These are phyloP conservation scores for Claviceps pazoutovae DNA, from an alignment of 2,329 filamentous ascomycete species.

Conservation along the genomic window DNA sequence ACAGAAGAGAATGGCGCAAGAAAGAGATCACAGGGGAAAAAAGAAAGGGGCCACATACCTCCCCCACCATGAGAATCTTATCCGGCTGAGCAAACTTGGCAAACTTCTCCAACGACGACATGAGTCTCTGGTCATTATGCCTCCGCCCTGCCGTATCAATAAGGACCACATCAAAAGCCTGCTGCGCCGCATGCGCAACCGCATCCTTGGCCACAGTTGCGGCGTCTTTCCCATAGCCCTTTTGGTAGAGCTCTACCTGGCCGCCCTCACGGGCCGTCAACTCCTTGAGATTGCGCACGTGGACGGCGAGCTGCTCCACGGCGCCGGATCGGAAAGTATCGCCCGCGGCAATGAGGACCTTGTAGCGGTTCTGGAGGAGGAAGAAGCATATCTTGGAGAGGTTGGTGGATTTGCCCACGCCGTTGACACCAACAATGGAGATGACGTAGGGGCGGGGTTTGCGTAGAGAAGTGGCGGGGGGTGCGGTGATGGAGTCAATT, in stretches of 20 bases:
- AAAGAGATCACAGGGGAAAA: neutral
- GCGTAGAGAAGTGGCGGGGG: slow-evolving; percentile 47
- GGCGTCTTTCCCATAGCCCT: slow-evolving; percentile 95
- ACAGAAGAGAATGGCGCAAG: neutral
- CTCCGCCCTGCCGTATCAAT: slow-evolving; percentile 92
- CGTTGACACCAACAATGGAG: slow-evolving; percentile 95
- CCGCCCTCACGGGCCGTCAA: slow-evolving; percentile 73
- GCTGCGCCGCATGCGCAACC: slow-evolving; percentile 60
- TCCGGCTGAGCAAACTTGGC: slow-evolving; percentile 91
- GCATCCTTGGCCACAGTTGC: slow-evolving; percentile 91
- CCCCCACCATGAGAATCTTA: slow-evolving; percentile 92
- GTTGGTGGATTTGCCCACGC: slow-evolving; percentile 95
- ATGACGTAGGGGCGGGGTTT: slow-evolving; percentile 80
- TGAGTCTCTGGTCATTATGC: slow-evolving; percentile 90
- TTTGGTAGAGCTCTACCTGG: slow-evolving; percentile 82
- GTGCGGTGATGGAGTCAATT: slow-evolving; percentile 65
- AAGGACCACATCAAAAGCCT: slow-evolving; percentile 80
- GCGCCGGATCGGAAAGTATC: slow-evolving; percentile 96
- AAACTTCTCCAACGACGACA: slow-evolving; percentile 95
- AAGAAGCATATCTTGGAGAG: slow-evolving; percentile 98
- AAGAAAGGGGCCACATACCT: slow-evolving; percentile 20
- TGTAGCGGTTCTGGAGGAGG: slow-evolving; percentile 91
- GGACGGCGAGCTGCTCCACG: slow-evolving; percentile 91
- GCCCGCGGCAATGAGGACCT: slow-evolving; percentile 82
- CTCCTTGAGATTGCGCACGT: slow-evolving; percentile 87